phyloP scores from a whole-genome alignment of 371 early-diverging fungal species.

The Phascolomyces articulosus region DNA sequence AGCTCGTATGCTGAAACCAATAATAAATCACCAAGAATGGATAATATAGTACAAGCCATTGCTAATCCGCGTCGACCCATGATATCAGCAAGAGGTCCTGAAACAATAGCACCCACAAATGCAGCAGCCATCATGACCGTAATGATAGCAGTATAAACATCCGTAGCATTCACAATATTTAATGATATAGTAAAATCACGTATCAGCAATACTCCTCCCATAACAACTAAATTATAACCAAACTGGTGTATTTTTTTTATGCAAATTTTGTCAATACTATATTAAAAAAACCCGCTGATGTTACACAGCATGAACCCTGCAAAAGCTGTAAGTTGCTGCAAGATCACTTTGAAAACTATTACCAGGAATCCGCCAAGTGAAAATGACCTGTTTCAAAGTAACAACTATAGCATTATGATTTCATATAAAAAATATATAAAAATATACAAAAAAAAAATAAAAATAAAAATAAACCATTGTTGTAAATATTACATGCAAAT shows the following conservation, averaged over 20 bases:
- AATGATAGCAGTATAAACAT: constrained; percentile 2
- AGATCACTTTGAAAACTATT: background rate
- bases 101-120: constrained; percentile 63
- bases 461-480: background rate
- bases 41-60: constrained; percentile 64
- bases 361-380: constrained; percentile 20
- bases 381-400: constrained; percentile 6
- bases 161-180: background rate
- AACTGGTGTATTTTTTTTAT: background rate
- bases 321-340: background rate
- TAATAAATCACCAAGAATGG: constrained; percentile 72
- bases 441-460: background rate
- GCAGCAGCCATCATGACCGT: constrained; percentile 44
- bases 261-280: background rate
- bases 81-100: constrained; percentile 71
- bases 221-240: constrained; percentile 15
- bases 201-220: constrained; percentile 11
- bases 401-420: too few species aligned
- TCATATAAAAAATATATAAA: too few species aligned
- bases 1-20: constrained; percentile 63
- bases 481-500: constrained; percentile 4
- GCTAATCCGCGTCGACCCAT: constrained; percentile 81
- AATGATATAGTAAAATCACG: constrained; percentile 1
- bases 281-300: background rate
- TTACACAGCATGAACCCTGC: constrained; percentile 6